Percentiles rank a stretch among this genome's conserved stretches.
Evolutionary conservation across 768 basidiomycete species (phyloP).

Genomic region (Psilocybe sp.): DNA sequence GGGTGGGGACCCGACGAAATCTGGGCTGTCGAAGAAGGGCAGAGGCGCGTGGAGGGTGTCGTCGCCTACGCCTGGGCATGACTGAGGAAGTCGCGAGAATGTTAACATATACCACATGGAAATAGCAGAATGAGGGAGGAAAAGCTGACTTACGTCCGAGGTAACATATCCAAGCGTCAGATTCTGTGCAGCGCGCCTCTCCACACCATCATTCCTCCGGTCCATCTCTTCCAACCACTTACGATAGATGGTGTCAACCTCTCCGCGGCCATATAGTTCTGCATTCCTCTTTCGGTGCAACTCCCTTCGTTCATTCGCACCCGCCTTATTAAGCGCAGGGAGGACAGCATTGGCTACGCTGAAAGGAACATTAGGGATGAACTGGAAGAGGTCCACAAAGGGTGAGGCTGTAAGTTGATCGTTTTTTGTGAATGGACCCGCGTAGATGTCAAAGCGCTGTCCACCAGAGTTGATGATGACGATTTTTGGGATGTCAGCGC

Average conservation of each 20-base stretch:
- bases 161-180: slow-evolving; percentile 78
- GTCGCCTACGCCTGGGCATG: slow-evolving; percentile 75
- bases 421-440: slow-evolving; percentile 74
- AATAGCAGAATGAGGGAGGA: background rate
- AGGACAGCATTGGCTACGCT: slow-evolving; percentile 52
- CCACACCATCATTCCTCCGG: slow-evolving; percentile 27
- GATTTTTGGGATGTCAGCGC: slow-evolving; percentile 56
- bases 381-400: slow-evolving; percentile 63
- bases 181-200: slow-evolving; percentile 41
- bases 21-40: slow-evolving; percentile 50
- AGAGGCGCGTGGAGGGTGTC: slow-evolving; percentile 65
- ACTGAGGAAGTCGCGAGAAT: slow-evolving; percentile 26
- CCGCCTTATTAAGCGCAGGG: slow-evolving; percentile 46
- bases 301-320: slow-evolving; percentile 33
- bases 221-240: slow-evolving; percentile 63
- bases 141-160: slow-evolving; percentile 43
- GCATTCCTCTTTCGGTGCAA: slow-evolving; percentile 32
- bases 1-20: slow-evolving; percentile 52
- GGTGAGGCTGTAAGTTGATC: slow-evolving; percentile 78
- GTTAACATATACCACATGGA: background rate
- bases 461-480: slow-evolving; percentile 65
- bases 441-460: slow-evolving; percentile 64
- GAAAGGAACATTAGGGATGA: slow-evolving; percentile 52
- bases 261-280: slow-evolving; percentile 44
- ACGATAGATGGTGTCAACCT: slow-evolving; percentile 48